Evolutionary conservation across 306 rosid genomes (phyloP), one percentile per base, ranked within the genome.

Genomic region (Vachellia pachyceras): DNA sequence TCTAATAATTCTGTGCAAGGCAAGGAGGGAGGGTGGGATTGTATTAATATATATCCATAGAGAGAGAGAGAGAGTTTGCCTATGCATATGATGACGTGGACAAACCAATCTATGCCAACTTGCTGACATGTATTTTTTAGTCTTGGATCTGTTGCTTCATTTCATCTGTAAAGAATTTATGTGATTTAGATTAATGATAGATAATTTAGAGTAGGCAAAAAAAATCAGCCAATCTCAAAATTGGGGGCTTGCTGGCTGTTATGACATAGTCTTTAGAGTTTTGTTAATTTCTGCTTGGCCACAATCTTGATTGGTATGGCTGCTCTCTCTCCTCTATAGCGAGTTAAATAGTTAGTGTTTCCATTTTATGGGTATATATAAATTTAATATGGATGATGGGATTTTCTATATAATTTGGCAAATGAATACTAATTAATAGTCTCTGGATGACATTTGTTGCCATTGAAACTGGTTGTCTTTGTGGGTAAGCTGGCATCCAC

Each of bases 401-500:
- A 3, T 58, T 77, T 69, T 86, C 35, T 77, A 58, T 42, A 46
- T 67, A 61, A 17, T 72, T 76, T 83, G 63, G 83, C 77, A 29
- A 37, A 72, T 57, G 60, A 41, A 68, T 83, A 72, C 69, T 36
- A 25, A 84, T 46, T 41, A 44, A 83, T 63, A 55, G 58, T 72
- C 82, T 40, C 44, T 45, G 33, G 42, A 35, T 46, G 12, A 17
- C 49, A 80, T 76, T 81, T 64, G 80, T 81, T 67, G 29, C 29
- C 69, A 25, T 84, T 63, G 61, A 70, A 69, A 71, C 35, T 82
- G 79, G 79, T 80, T 77, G 88, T 45, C n/a, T 45, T 29, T 25
- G 5, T 77, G 67, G 79, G 63, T 77, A 80, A 80, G 92, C 87
- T 89, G 90, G 84, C 89, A 82, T 82, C 81, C 88, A 86, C 50